Conservation (phyloP, 768 basidiomycete species). For the Auricularia cornea region DNA sequence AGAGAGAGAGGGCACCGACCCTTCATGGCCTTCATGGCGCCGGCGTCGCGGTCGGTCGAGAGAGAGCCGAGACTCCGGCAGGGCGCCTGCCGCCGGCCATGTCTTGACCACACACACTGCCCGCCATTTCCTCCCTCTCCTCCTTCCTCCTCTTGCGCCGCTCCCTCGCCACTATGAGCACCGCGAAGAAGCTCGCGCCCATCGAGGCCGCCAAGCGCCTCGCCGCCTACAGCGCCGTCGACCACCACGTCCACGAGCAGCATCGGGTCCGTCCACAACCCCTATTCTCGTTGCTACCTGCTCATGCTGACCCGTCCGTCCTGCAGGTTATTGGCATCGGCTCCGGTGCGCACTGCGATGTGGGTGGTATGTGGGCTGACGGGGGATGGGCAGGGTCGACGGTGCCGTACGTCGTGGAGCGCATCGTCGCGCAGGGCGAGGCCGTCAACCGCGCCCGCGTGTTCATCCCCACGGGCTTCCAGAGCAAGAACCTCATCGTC, state of each 20-base stretch:
- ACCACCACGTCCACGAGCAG: constrained; percentile 72
- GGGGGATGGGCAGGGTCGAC: constrained; percentile 57
- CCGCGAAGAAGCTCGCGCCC: not conserved
- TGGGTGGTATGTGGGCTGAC: not conserved
- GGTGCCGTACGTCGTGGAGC: constrained; percentile 93
- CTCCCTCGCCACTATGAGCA: not conserved
- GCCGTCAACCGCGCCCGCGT: constrained; percentile 71
- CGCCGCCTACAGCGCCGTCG: constrained; percentile 92
- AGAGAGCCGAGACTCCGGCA: not conserved
- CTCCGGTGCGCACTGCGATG: constrained; percentile 43
- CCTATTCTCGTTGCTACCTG: constrained; percentile 5
- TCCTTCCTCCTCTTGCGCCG: not conserved
- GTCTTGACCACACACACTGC: not conserved
- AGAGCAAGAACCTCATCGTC: constrained; percentile 92
- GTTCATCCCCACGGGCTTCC: constrained; percentile 94
- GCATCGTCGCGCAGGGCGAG: constrained; percentile 76
- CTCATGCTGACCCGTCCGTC: constrained; percentile 1
- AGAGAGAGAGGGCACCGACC: constrained; percentile 27
- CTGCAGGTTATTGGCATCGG: constrained; percentile 78
- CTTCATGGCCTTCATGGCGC: constrained; percentile 55
- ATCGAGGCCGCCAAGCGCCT: constrained; percentile 82
- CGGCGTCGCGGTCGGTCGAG: not conserved
- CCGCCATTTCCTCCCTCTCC: not conserved
- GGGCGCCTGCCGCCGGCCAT: not conserved
- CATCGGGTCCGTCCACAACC: constrained; percentile 52